Evolutionary conservation across 257 asterid species (phyloP).

Genomic region (Nicotiana otophora): DNA sequence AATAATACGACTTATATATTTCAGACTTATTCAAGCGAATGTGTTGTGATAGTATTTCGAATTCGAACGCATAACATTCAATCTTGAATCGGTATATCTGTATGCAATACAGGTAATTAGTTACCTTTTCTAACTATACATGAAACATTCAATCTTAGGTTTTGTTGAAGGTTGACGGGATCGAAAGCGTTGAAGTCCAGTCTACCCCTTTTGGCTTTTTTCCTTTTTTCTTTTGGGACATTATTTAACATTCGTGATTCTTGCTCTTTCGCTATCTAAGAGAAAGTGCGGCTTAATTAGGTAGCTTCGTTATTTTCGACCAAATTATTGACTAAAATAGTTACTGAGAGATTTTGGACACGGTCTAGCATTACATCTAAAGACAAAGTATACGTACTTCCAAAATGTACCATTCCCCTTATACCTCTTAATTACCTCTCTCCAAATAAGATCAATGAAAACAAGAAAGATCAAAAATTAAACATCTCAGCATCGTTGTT

Average conservation of each 20-base stretch:
- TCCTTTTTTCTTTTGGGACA: not conserved
- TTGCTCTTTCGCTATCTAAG: not conserved
- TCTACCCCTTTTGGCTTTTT: not conserved
- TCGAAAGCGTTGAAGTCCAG: not conserved
- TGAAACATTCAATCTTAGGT: no score
- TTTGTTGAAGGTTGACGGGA: not conserved
- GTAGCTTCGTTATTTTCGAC: not conserved
- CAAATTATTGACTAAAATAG: not conserved
- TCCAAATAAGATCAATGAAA: not conserved
- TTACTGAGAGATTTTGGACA: no score
- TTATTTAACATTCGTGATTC: not conserved
- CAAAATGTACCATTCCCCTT: not conserved
- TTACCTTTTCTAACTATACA: no score
- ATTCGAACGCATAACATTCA: no score
- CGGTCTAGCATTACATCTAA: no score
- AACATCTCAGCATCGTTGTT: no score
- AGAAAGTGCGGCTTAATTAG: not conserved
- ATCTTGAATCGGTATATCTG: no score
- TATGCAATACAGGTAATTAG: no score
- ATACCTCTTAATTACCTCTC: not conserved
- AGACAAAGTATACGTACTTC: not conserved
- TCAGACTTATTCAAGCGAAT: no score
- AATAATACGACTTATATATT: no score
- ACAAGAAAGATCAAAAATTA: no score
- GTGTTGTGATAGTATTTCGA: no score